Evolutionary conservation across 2,329 filamentous ascomycete species (phyloP).

Genomic region (Nemania diffusa): DNA sequence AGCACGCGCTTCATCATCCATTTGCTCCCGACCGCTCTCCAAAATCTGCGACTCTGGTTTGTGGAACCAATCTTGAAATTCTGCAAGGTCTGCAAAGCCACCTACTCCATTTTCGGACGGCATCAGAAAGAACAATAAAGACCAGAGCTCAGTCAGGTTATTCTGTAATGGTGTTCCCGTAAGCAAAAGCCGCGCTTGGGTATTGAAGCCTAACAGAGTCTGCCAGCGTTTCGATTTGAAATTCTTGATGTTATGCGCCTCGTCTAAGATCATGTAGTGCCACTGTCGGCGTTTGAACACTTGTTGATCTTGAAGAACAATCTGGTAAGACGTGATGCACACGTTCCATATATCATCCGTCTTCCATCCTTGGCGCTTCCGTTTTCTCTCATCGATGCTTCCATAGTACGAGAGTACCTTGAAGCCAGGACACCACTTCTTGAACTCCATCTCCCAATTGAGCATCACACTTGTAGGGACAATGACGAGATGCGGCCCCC

Average conservation of each 20-base stretch:
- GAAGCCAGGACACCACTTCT: constrained; percentile 98
- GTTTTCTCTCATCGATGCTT: constrained; percentile 87
- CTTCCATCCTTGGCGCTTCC: constrained; percentile 92
- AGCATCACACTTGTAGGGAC: constrained; percentile 98
- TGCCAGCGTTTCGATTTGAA: constrained; percentile 99
- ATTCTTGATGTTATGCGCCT: constrained; percentile 99
- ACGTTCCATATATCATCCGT: constrained; percentile 96
- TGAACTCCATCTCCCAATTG: constrained; percentile 99
- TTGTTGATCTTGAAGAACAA: constrained; percentile 92
- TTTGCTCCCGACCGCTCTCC: constrained; percentile 90
- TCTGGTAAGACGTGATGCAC: constrained; percentile 96
- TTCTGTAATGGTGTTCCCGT: constrained; percentile 97
- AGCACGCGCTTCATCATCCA: constrained; percentile 92
- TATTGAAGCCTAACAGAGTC: constrained; percentile 92
- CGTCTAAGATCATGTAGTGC: constrained; percentile 98
- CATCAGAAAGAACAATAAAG: constrained; percentile 94
- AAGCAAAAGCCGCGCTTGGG: constrained; percentile 83
- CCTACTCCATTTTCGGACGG: constrained; percentile 87
- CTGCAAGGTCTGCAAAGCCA: constrained; percentile 92
- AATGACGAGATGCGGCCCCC: constrained; percentile 95
- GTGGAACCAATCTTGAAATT: constrained; percentile 96
- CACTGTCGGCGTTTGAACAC: constrained; percentile 92
- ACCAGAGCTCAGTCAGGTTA: constrained; percentile 97
- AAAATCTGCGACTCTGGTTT: constrained; percentile 96
- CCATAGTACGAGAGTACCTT: constrained; percentile 98